phyloP scores from a whole-genome alignment of 2,329 filamentous ascomycete species.

The Fusarium sp. region DNA sequence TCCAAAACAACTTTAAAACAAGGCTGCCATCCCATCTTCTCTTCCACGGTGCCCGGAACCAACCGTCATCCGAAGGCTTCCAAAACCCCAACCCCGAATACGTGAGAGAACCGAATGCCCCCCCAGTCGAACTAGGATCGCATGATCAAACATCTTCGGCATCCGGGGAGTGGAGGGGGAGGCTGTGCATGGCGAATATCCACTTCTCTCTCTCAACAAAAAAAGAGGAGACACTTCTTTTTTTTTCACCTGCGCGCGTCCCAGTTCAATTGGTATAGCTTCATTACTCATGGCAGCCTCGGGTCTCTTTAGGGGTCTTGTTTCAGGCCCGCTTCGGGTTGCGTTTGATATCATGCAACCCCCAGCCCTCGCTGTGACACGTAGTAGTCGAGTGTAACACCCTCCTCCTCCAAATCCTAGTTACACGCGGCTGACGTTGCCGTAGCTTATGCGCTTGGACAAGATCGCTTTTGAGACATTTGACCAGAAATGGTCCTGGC shows the following conservation, averaged over 20 bases:
- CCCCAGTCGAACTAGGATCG: background rate
- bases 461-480: constrained; percentile 1
- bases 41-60: background rate
- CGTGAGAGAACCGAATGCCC: background rate
- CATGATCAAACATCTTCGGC: constrained; percentile 8
- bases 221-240: background rate
- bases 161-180: constrained; percentile 4
- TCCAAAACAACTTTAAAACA: constrained; percentile 31
- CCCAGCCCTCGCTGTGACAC: constrained; percentile 5
- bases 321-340: constrained; percentile 34
- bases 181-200: constrained; percentile 26
- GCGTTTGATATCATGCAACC: constrained; percentile 30
- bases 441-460: background rate
- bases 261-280: background rate
- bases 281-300: background rate
- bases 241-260: background rate
- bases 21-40: constrained; percentile 4
- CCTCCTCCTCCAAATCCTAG: no score
- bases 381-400: background rate
- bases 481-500: background rate
- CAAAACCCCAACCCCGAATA: constrained; percentile 21
- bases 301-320: constrained; percentile 13
- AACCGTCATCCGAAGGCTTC: constrained; percentile 1
- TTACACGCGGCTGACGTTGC: background rate
- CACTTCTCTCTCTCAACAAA: background rate